Percentiles rank a stretch among this genome's conserved stretches.
Evolutionary conservation across 345 rosid genomes (phyloP).

Genomic region (Arabis hirsuta): DNA sequence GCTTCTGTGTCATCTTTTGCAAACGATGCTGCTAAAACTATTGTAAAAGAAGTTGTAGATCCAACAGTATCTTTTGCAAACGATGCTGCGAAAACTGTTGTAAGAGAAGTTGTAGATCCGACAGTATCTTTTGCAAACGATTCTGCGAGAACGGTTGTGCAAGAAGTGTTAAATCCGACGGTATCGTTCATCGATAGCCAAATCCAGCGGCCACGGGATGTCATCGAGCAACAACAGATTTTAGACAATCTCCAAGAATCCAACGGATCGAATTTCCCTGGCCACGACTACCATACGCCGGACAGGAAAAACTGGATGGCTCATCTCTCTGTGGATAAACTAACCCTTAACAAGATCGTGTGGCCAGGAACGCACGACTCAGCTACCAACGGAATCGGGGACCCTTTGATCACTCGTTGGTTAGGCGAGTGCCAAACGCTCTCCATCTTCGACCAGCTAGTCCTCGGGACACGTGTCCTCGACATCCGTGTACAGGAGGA

Average conservation of each 20-base stretch:
- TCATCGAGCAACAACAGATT: constrained; percentile 48
- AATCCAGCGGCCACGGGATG: constrained; percentile 38
- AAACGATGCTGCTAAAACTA: background rate
- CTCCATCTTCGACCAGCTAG: constrained; percentile 72
- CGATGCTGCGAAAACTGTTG: background rate
- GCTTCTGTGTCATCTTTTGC: background rate
- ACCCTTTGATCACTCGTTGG: constrained; percentile 59
- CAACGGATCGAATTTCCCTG: constrained; percentile 53
- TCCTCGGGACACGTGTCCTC: constrained; percentile 60
- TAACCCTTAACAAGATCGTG: constrained; percentile 64
- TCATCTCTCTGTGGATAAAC: constrained; percentile 50
- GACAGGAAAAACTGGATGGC: constrained; percentile 77
- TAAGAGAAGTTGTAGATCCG: background rate
- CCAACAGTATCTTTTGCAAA: constrained; percentile 6
- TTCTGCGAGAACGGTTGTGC: background rate
- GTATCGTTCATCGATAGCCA: constrained; percentile 1
- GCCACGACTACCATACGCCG: constrained; percentile 52
- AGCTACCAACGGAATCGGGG: constrained; percentile 79
- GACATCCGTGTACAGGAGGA: constrained; percentile 72
- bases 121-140: background rate
- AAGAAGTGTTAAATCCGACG: constrained; percentile 6
- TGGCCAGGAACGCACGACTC: constrained; percentile 97
- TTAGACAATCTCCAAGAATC: constrained; percentile 49
- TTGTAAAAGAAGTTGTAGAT: background rate
- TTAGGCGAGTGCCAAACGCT: constrained; percentile 80